phyloP scores from a whole-genome alignment of 805 yeast species.

The Candida ovalis region DNA sequence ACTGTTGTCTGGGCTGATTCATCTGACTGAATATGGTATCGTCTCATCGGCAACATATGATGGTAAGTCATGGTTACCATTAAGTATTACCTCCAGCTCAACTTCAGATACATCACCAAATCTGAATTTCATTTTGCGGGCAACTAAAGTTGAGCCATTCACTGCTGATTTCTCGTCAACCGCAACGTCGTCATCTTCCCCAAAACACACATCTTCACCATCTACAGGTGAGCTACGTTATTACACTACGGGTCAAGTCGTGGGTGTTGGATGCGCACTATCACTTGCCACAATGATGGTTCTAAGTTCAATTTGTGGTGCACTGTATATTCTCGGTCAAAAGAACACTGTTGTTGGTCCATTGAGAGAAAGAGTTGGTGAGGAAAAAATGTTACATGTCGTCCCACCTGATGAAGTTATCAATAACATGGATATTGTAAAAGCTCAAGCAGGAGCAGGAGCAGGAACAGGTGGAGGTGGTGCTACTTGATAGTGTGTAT shows the following conservation, averaged over 20 bases:
- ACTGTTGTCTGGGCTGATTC: constrained; percentile 55
- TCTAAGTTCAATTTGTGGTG: constrained; percentile 38
- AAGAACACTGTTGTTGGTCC: constrained; percentile 40
- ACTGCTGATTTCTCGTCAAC: constrained; percentile 1
- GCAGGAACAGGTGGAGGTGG: no score
- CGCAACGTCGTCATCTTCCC: constrained; percentile 6
- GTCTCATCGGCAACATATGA: constrained; percentile 62
- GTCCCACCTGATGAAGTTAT: constrained; percentile 57
- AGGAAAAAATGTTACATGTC: constrained; percentile 55
- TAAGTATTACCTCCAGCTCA: constrained; percentile 41
- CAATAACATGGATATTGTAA: constrained; percentile 22
- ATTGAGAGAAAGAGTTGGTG: constrained; percentile 53
- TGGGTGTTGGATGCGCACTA: constrained; percentile 63
- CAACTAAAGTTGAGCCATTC: neutral
- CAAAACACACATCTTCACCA: constrained; percentile 6
- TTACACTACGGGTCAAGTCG: constrained; percentile 58
- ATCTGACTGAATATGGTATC: constrained; percentile 46
- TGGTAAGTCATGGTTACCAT: constrained; percentile 68
- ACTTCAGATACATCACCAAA: constrained; percentile 11
- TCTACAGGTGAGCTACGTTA: constrained; percentile 5
- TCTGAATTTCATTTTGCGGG: constrained; percentile 4
- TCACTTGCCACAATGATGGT: constrained; percentile 50
- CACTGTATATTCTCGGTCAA: constrained; percentile 33
- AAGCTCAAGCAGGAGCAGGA: constrained; percentile 2
- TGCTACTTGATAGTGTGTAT: neutral